phyloP scores from a whole-genome alignment of 176 grass and related monocot genomes.

The Cocos nucifera region DNA sequence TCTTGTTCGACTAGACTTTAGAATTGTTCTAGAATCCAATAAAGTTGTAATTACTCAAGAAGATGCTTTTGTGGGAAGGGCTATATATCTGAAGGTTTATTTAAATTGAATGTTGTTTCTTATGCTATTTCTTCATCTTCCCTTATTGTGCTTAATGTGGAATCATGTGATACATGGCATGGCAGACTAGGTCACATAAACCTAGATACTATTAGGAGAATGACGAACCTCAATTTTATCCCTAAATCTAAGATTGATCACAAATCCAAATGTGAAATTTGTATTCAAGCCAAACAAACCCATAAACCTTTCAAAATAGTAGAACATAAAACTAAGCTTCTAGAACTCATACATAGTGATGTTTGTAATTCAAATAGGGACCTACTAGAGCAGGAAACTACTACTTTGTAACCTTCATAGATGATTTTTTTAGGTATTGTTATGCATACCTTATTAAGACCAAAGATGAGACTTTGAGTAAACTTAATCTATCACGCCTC shows the following conservation, averaged over 20 bases:
- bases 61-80: slow-evolving; percentile 11
- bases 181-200: neutral
- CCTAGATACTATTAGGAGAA: slow-evolving; percentile 6
- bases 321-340: neutral
- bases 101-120: slow-evolving; percentile 5
- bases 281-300: neutral
- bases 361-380: slow-evolving; percentile 15
- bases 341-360: slow-evolving; percentile 16
- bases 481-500: too few relatives aligned
- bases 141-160: too few relatives aligned
- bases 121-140: neutral
- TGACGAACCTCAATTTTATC: slow-evolving; percentile 11
- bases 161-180: slow-evolving; percentile 11
- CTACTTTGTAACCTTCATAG: slow-evolving; percentile 17
- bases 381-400: slow-evolving; percentile 7
- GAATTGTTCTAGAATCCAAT: slow-evolving; percentile 14
- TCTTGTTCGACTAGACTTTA: slow-evolving; percentile 9
- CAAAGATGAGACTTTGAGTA: slow-evolving; percentile 14
- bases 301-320: slow-evolving; percentile 5
- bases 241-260: neutral
- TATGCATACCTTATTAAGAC: slow-evolving; percentile 13
- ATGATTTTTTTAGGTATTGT: slow-evolving; percentile 9
- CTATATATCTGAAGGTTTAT: slow-evolving; percentile 5
- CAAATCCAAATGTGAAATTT: slow-evolving; percentile 13
- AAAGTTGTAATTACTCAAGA: slow-evolving; percentile 8